Evolutionary conservation across 495 filamentous ascomycete species (phyloP), one percentile per base, ranked within the genome.

Genomic region (Xylaria nigripes): DNA sequence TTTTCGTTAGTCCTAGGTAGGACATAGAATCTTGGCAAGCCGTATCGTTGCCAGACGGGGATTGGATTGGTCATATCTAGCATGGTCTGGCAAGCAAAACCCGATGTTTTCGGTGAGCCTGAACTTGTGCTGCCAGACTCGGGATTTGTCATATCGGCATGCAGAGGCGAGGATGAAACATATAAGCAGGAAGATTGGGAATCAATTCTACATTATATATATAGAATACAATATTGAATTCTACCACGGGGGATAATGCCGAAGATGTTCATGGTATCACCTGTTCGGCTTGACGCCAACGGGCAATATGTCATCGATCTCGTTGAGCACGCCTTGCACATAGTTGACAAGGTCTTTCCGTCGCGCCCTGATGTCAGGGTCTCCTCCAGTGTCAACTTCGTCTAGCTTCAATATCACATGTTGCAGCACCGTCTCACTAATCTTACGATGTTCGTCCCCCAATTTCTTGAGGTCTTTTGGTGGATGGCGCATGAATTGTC

Each of bases 381-480:
- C 78, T 6, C 80, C 82, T 18, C 84, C 80, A 2, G 82, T 85
- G 51, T 92, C 88, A 23, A 96, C 84, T 13, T 76, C 84, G 72
- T 96, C 91, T 23, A 92, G 75, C 70, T 94, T 96, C 60, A 98
- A 60, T 53, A 96, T 57, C 6, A 92, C 78, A 65, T 96, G 87
- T 47, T 81, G 77, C 75, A 97, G 71, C 50, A 96, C 85, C 3
- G 82, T 88, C 74, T 96, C 93, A 24, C 79, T 84, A 30, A 96
- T 63, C 65, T 81, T 86, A 68, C 86, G 84, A 56, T 96, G 84
- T 58, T 92, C 86, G 38, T 87, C 86, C 18, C 82, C 81, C 38
- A 82, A 75, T 70, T 85, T 84, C 68, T 86, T 85, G 18, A 67
- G 59, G 22, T 96, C 90, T 3, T 60, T 61, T 0, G 93, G 93